These are phyloP conservation scores for Erodium trifolium DNA, from an alignment of 441 rosid species.

Conservation along the genomic window DNA sequence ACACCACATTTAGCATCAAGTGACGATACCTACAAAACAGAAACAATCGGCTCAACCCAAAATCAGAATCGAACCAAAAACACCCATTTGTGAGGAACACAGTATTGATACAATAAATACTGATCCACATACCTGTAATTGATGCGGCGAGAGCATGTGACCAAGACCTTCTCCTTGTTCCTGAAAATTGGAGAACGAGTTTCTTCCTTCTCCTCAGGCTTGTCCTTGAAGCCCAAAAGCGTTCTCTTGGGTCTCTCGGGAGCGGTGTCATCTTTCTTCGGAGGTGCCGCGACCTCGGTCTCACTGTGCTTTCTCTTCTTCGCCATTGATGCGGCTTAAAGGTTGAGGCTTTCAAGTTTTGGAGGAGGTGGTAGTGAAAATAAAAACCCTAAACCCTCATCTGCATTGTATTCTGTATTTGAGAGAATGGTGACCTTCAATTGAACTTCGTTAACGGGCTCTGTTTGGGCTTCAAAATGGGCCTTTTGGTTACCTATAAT, in stretches of 20 bases:
- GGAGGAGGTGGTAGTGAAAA: background rate
- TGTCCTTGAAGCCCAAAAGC: slow-evolving; percentile 81
- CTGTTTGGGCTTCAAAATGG: background rate
- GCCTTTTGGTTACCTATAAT: background rate
- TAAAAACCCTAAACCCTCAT: background rate
- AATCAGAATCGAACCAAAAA: background rate
- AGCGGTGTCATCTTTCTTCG: slow-evolving; percentile 46
- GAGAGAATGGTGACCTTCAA: background rate
- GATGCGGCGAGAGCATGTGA: slow-evolving; percentile 89
- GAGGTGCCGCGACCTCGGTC: slow-evolving; percentile 27
- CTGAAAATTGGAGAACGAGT: slow-evolving; percentile 37
- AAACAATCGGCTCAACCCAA: background rate
- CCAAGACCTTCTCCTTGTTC: slow-evolving; percentile 89
- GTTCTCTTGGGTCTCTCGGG: slow-evolving; percentile 69
- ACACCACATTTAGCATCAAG: slow-evolving; percentile 87
- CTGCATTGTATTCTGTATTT: background rate
- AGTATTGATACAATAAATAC: background rate
- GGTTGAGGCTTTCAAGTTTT: background rate
- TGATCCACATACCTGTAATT: slow-evolving; percentile 54
- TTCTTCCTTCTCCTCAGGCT: slow-evolving; percentile 30
- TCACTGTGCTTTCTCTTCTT: slow-evolving; percentile 81
- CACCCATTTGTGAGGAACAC: background rate
- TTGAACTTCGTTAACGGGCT: background rate
- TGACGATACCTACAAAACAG: slow-evolving; percentile 70
- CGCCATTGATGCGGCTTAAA: slow-evolving; percentile 37